phyloP scores from a whole-genome alignment of 495 filamentous ascomycete genomes.

The Podospora bellae-mahoneyi region DNA sequence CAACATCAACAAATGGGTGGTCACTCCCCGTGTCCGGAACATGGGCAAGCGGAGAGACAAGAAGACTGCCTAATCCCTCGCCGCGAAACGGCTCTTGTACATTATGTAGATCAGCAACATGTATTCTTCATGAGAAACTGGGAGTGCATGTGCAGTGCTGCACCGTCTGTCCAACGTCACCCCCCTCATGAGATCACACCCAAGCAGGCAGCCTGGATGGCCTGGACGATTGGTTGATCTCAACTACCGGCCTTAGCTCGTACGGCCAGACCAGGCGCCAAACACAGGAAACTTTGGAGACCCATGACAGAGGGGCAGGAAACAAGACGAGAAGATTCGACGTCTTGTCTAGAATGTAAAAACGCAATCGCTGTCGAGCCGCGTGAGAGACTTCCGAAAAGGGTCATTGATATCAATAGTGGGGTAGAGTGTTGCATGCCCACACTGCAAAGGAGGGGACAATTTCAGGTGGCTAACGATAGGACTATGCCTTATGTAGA shows the following conservation, averaged over 20 bases:
- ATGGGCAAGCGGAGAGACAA: constrained; percentile 66
- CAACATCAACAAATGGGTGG: constrained; percentile 79
- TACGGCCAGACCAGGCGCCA: not conserved
- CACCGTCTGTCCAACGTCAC: not conserved
- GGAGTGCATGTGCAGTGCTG: not conserved
- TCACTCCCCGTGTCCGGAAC: constrained; percentile 69
- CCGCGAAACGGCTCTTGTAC: constrained; percentile 24
- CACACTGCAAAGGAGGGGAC: not conserved
- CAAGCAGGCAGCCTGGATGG: not conserved
- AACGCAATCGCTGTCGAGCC: not conserved
- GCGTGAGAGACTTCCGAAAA: not conserved
- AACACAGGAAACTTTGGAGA: not conserved
- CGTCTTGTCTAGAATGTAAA: no score
- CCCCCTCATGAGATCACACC: no score
- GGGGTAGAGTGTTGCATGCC: not conserved
- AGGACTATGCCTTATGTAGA: not conserved
- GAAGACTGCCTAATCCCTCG: constrained; percentile 32
- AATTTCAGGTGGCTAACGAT: not conserved
- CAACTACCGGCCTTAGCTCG: not conserved
- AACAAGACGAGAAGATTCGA: no score
- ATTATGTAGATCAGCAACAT: constrained; percentile 32
- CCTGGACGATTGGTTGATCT: not conserved
- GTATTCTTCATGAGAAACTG: constrained; percentile 7
- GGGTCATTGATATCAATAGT: not conserved
- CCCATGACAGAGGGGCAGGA: no score